A percentile compares a stretch with the other conserved stretches of the same genome.
phyloP scores from a whole-genome alignment of 768 basidiomycete genomes.

The Termitomyces eurrhizus region DNA sequence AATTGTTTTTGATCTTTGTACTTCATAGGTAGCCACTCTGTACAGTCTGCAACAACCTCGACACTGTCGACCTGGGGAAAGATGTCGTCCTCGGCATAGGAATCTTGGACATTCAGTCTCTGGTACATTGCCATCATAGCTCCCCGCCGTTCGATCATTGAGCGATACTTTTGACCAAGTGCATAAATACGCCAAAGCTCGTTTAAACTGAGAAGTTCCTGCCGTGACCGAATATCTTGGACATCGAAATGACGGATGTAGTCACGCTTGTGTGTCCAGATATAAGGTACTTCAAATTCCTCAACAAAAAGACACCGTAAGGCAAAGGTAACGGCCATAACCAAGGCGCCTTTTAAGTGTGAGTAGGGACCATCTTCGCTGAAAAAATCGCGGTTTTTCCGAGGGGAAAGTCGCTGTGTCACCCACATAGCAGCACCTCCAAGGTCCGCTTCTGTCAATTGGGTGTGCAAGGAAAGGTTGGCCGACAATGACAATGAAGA shows the following conservation, averaged over 20 bases:
- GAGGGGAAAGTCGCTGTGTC: conserved; percentile 66
- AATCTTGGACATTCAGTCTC: conserved; percentile 64
- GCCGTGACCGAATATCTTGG: conserved; percentile 52
- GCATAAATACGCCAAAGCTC: conserved; percentile 91
- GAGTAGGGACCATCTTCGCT: conserved; percentile 55
- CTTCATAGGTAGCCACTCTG: conserved; percentile 87
- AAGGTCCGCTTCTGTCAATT: conserved; percentile 69
- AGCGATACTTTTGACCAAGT: conserved; percentile 89
- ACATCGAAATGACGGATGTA: conserved; percentile 82
- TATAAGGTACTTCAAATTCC: conserved; percentile 91
- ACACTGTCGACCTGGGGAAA: conserved; percentile 68
- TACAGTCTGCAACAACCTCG: conserved; percentile 86
- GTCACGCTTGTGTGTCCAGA: conserved; percentile 92
- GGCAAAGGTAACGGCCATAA: conserved; percentile 74
- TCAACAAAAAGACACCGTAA: conserved; percentile 83
- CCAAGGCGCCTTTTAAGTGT: conserved; percentile 61
- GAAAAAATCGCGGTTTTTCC: conserved; percentile 73
- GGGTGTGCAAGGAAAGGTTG: conserved; percentile 54
- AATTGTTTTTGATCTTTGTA: conserved; percentile 73
- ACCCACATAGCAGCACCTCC: conserved; percentile 87
- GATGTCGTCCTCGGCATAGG: conserved; percentile 74
- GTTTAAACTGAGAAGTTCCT: conserved; percentile 68
- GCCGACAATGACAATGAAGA: conserved; percentile 74
- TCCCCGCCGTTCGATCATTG: conserved; percentile 70
- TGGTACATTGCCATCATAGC: conserved; percentile 62